Percentiles rank a stretch among this genome's conserved stretches.
These are phyloP conservation scores for Rhodotorula sp. DNA, from an alignment of 1,284 basidiomycete genomes.

Conservation along the genomic window DNA sequence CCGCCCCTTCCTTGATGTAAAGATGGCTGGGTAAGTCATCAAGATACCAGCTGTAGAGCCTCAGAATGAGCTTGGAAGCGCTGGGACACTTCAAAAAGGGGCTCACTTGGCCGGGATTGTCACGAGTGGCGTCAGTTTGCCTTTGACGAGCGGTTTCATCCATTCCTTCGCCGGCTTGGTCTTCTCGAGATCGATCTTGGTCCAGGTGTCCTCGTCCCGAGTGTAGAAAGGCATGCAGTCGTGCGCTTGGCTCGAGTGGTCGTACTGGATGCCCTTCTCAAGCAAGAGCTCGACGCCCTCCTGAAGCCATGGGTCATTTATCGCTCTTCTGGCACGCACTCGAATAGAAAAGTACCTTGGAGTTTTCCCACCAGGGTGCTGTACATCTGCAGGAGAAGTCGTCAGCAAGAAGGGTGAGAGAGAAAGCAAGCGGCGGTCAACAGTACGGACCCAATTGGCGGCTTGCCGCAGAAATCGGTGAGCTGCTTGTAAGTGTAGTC, in stretches of 20 bases:
- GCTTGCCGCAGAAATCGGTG: slow-evolving; percentile 65
- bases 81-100: neutral
- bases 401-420: too few species aligned
- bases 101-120: slow-evolving; percentile 57
- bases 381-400: slow-evolving; percentile 46
- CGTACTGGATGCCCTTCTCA: slow-evolving; percentile 72
- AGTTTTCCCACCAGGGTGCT: slow-evolving; percentile 76
- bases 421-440: too few species aligned
- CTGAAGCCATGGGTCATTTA: too few species aligned
- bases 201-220: slow-evolving; percentile 64
- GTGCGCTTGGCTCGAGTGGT: slow-evolving; percentile 59
- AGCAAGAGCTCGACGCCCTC: slow-evolving; percentile 67
- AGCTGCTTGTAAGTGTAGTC: slow-evolving; percentile 65
- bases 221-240: slow-evolving; percentile 51
- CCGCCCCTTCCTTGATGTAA: slow-evolving; percentile 57
- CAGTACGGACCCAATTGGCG: slow-evolving; percentile 56
- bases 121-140: slow-evolving; percentile 66
- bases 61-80: neutral
- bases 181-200: slow-evolving; percentile 64
- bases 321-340: too few species aligned
- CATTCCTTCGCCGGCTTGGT: slow-evolving; percentile 58
- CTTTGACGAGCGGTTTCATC: slow-evolving; percentile 71
- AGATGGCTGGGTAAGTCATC: slow-evolving; percentile 63
- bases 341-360: neutral
- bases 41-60: slow-evolving; percentile 9